Evolutionary conservation across 1,139 yeast genomes (phyloP).

Genomic region (Hyphopichia fennica): DNA sequence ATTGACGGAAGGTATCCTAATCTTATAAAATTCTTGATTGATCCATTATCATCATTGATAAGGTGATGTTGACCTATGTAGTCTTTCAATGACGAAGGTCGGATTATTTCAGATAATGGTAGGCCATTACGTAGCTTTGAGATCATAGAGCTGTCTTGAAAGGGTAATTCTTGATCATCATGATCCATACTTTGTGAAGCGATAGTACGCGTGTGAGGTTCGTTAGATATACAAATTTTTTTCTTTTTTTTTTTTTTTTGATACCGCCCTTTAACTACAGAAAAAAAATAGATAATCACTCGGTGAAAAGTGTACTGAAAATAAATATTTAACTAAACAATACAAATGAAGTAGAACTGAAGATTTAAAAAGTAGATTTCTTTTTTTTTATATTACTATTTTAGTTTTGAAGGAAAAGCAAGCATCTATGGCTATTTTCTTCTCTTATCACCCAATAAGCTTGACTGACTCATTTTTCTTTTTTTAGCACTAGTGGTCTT

Average conservation of each 20-base stretch:
- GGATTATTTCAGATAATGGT: constrained; percentile 24
- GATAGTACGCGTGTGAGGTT: too few species aligned
- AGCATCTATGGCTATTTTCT: background rate
- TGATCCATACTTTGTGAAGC: background rate
- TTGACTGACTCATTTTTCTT: constrained; percentile 17
- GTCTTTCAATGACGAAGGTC: constrained; percentile 27
- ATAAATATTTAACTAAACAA: background rate
- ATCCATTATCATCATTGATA: constrained; percentile 25
- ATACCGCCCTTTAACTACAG: too few species aligned
- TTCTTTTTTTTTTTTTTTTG: background rate
- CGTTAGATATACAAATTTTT: too few species aligned
- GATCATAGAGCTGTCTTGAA: background rate
- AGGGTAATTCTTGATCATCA: too few species aligned
- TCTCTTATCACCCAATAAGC: background rate
- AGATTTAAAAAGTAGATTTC: background rate
- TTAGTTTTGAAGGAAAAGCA: too few species aligned
- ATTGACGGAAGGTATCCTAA: constrained; percentile 44
- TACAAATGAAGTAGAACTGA: background rate
- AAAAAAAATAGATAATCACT: background rate
- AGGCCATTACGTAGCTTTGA: background rate
- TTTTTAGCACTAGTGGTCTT: constrained; percentile 17
- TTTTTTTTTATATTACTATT: too few species aligned
- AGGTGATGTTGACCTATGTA: constrained; percentile 44
- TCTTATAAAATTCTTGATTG: constrained; percentile 31
- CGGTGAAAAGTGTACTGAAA: background rate